These are phyloP conservation scores for Agrocybe chaxingu DNA, from an alignment of 768 basidiomycete genomes.

Conservation along the genomic window DNA sequence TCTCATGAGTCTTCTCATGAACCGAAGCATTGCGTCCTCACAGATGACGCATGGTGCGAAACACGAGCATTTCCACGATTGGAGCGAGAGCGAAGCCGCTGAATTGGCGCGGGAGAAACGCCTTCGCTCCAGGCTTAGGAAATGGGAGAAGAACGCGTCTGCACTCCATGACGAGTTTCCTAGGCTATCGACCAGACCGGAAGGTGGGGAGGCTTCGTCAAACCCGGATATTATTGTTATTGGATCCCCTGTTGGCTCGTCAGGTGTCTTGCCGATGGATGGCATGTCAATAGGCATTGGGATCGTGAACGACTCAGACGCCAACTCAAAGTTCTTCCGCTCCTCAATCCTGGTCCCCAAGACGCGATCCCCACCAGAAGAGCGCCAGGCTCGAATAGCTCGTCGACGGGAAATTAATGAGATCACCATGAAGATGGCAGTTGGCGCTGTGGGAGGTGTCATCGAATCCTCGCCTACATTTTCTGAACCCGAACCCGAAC, in stretches of 20 bases:
- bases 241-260: constrained; percentile 32
- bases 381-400: constrained; percentile 53
- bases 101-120: constrained; percentile 70
- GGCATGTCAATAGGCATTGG: constrained; percentile 16
- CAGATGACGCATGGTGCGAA: constrained; percentile 28
- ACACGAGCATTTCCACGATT: constrained; percentile 36
- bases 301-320: constrained; percentile 21
- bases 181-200: constrained; percentile 38
- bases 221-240: constrained; percentile 50
- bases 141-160: constrained; percentile 68
- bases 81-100: constrained; percentile 65
- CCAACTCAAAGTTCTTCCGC: constrained; percentile 52
- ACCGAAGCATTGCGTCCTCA: constrained; percentile 32
- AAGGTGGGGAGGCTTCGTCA: constrained; percentile 30
- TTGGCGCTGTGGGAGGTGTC: constrained; percentile 70
- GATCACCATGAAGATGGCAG: constrained; percentile 78
- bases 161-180: constrained; percentile 65
- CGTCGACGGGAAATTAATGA: constrained; percentile 78
- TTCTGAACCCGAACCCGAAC: constrained; percentile 10
- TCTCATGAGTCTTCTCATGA: constrained; percentile 44
- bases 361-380: constrained; percentile 48
- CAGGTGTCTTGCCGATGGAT: constrained; percentile 33
- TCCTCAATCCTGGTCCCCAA: constrained; percentile 68
- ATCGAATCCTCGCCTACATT: constrained; percentile 41
- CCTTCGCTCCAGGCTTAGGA: constrained; percentile 63